Percentiles rank a stretch among this genome's conserved stretches.
Conservation (phyloP, 768 basidiomycete species). For the Mrakia blollopis region DNA sequence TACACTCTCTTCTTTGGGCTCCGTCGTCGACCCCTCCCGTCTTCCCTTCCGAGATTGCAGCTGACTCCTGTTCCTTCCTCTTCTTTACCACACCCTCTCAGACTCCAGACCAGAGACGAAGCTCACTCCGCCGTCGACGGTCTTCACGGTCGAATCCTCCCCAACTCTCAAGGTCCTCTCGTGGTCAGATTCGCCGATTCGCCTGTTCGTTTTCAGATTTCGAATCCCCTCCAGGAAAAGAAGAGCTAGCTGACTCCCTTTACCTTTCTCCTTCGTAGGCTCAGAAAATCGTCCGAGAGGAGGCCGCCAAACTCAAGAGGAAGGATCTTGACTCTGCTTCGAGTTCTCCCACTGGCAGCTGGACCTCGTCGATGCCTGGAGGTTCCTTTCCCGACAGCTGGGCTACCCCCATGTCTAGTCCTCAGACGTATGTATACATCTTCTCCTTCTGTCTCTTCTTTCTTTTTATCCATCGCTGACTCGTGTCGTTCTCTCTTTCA, state of each 20-base stretch:
- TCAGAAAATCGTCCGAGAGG: constrained; percentile 29
- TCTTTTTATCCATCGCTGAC: too few relatives aligned
- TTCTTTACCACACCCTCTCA: neutral
- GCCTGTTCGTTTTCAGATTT: neutral
- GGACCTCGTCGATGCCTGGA: neutral
- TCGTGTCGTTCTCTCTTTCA: neutral
- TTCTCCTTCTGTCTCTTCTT: neutral
- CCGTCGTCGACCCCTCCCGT: neutral
- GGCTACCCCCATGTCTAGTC: neutral
- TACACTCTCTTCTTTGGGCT: too few relatives aligned
- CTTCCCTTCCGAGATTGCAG: too few relatives aligned
- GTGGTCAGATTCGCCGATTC: constrained; percentile 28
- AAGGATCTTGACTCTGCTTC: neutral
- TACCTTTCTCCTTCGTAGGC: neutral
- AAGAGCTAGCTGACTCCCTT: neutral
- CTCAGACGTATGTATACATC: neutral
- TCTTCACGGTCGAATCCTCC: constrained; percentile 27
- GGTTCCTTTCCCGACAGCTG: too few relatives aligned
- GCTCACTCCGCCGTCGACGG: constrained; percentile 27
- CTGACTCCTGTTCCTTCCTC: neutral
- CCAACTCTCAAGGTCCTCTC: constrained; percentile 20
- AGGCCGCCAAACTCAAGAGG: constrained; percentile 25
- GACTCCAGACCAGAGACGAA: constrained; percentile 29
- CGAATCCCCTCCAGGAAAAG: too few relatives aligned
- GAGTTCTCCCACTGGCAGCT: constrained; percentile 4